Evolutionary conservation across 73 alveolate species (phyloP), one percentile per base, ranked within the genome.

Genomic region (Urostyla sp.): DNA sequence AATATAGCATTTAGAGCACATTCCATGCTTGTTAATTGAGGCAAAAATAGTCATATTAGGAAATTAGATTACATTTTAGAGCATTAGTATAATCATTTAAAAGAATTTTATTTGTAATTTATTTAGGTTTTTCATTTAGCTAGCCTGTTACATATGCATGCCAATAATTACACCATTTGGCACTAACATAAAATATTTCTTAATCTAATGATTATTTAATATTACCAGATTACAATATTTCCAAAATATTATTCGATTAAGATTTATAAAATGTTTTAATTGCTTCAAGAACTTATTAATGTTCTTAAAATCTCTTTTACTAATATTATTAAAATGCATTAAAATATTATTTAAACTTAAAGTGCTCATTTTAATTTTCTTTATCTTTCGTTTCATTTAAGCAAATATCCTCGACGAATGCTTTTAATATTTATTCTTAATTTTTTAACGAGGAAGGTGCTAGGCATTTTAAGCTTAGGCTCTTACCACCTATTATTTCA

Each of bases 161-260:
- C 79, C 79, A 63, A 10, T 37, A 2, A 21, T 43, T 15, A 40
- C 37, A 63, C 79, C 79, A 63, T 8, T 63, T 28, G 44, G 79
- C 79, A 36, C 44, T 20, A 63, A 43, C 50, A 63, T 28, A 38
- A 20, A 63, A 18, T 37, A 18, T 2, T 63, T 63, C 79, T 60
- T 27, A 43, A 15, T 1, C 45, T 63, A 16, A 32, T 13, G 26
- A 44, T 31, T 35, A 63, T 26, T 63, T 63, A 40, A 20, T 40
- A 27, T 63, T 63, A 40, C 5, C 37, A 43, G 10, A n/a, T 23
- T 63, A 23, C n/a, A 63, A 30, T 10, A 63, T 15, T 24, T 63
- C 79, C 2, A 7, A 40, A 3, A 63, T 40, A 8, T 63, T 18
- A 3, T 38, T 13, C 5, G n/a, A n/a, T n/a, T n/a, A n/a, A n/a